Evolutionary conservation across 352 stramenopile genomes (phyloP).

Genomic region (Thalassiosira hispida): DNA sequence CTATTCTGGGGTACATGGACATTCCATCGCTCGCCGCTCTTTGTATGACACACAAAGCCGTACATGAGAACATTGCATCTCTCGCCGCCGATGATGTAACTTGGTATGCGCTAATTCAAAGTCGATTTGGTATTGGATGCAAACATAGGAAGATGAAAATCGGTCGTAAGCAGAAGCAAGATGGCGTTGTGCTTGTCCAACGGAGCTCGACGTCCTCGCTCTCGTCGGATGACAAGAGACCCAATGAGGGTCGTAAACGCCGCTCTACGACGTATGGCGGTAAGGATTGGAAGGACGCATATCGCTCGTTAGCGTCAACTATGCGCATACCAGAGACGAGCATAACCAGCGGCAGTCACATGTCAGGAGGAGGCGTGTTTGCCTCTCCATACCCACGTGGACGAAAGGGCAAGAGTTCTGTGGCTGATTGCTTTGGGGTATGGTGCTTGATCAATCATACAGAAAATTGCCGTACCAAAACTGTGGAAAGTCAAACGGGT

Average conservation of each 20-base stretch:
- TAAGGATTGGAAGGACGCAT: constrained; percentile 55
- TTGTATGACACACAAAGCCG: constrained; percentile 7
- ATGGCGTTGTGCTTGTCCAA: constrained; percentile 21
- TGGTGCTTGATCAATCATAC: constrained; percentile 57
- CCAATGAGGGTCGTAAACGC: constrained; percentile 6
- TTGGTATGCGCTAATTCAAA: constrained; percentile 44
- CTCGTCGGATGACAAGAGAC: neutral
- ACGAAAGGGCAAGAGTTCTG: neutral
- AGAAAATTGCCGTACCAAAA: constrained; percentile 57
- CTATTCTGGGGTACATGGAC: constrained; percentile 44
- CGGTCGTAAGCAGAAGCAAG: neutral
- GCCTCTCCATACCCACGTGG: neutral
- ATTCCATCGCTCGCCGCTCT: constrained; percentile 42
- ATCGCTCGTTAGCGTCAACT: constrained; percentile 30
- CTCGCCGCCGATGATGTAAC: constrained; percentile 44
- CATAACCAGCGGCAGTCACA: constrained; percentile 9
- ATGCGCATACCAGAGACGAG: constrained; percentile 52
- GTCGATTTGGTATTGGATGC: constrained; percentile 50
- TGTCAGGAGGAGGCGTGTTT: neutral
- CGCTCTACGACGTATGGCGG: constrained; percentile 46
- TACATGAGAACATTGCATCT: constrained; percentile 17
- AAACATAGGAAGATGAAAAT: constrained; percentile 1
- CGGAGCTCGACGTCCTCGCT: constrained; percentile 20
- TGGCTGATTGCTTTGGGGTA: constrained; percentile 32
- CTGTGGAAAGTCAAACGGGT: neutral